Percentiles rank a stretch among this genome's conserved stretches.
Conservation (phyloP, 2,329 filamentous ascomycete genomes). For the Xylaria multiplex region DNA sequence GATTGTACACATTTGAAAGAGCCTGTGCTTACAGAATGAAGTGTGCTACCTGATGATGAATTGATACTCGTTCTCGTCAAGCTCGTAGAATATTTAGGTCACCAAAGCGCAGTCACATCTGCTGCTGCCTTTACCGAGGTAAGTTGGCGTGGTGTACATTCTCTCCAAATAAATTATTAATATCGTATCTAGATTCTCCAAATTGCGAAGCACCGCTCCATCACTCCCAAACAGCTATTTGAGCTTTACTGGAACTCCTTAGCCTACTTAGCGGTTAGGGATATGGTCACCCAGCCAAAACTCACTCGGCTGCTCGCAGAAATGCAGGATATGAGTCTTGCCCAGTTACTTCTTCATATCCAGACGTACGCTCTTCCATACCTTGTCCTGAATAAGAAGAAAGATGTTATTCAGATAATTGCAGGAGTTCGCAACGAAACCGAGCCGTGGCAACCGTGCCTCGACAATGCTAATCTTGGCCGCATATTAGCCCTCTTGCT, state of each 20-base stretch:
- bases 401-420: slow-evolving; percentile 82
- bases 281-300: slow-evolving; percentile 82
- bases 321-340: slow-evolving; percentile 78
- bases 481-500: slow-evolving; percentile 69
- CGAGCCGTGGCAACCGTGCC: slow-evolving; percentile 66
- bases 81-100: slow-evolving; percentile 86
- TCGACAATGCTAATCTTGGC: slow-evolving; percentile 67
- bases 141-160: slow-evolving; percentile 36
- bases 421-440: slow-evolving; percentile 78
- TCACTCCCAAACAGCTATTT: slow-evolving; percentile 75
- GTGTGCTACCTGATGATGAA: slow-evolving; percentile 80
- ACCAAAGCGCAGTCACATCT: slow-evolving; percentile 80
- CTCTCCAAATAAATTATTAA: not conserved
- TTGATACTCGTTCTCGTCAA: slow-evolving; percentile 86
- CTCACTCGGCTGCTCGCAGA: slow-evolving; percentile 84
- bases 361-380: slow-evolving; percentile 87
- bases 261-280: slow-evolving; percentile 83
- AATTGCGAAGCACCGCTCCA: slow-evolving; percentile 72
- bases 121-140: slow-evolving; percentile 86
- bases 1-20: slow-evolving; percentile 5
- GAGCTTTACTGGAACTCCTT: slow-evolving; percentile 90
- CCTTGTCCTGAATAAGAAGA: slow-evolving; percentile 80
- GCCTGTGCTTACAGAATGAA: slow-evolving; percentile 45
- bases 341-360: slow-evolving; percentile 77
- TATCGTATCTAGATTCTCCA: slow-evolving; percentile 63